Evolutionary conservation across 345 rosid species (phyloP).

Genomic region (Eucalyptus microcorys): DNA sequence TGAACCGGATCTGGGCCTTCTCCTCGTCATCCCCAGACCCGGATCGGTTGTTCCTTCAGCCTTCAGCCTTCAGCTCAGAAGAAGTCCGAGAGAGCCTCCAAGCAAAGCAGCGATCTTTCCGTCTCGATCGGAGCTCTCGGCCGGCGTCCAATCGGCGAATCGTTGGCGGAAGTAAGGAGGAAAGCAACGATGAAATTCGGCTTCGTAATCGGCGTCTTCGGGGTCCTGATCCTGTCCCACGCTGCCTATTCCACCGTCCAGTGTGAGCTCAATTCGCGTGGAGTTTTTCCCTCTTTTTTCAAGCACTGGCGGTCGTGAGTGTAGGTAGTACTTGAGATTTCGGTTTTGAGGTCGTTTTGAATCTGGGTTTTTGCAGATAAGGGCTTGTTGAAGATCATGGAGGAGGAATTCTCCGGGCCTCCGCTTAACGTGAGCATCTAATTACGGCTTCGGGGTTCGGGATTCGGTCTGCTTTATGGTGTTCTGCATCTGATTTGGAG

Average conservation of each 20-base stretch:
- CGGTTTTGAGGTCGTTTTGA: not conserved
- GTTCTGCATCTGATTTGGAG: not conserved
- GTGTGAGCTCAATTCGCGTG: constrained; percentile 21
- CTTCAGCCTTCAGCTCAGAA: not conserved
- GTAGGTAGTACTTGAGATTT: not conserved
- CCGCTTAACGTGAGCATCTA: constrained; percentile 44
- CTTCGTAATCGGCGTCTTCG: constrained; percentile 49
- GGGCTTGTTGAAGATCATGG: constrained; percentile 84
- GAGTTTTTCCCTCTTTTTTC: not conserved
- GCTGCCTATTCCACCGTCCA: constrained; percentile 92
- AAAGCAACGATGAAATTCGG: constrained; percentile 37
- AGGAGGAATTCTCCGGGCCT: constrained; percentile 81
- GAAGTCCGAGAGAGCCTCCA: not conserved
- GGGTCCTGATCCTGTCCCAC: constrained; percentile 60
- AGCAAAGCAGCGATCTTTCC: not conserved
- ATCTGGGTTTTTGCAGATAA: constrained; percentile 40
- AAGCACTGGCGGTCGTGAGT: not conserved
- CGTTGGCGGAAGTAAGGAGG: not conserved
- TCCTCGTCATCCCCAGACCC: not conserved
- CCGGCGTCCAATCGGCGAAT: not conserved
- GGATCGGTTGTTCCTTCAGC: too few species aligned
- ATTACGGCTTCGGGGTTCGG: not conserved
- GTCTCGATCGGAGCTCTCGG: not conserved
- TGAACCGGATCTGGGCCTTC: not conserved
- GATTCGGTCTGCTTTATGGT: not conserved